Base-by-base conservation (phyloP, 106 monocot genomes). In the Dendrobium huoshanense region DNA sequence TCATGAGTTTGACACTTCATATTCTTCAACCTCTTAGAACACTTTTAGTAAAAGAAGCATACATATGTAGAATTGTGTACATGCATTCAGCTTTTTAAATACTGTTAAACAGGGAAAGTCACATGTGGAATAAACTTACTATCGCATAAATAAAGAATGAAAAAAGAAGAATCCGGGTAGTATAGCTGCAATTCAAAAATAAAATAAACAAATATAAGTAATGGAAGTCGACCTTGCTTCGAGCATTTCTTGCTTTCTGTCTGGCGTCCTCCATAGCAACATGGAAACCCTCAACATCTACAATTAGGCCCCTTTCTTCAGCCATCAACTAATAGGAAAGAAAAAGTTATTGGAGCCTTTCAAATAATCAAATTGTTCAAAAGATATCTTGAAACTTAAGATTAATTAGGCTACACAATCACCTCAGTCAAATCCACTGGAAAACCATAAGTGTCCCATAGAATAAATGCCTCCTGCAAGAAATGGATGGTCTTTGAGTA, bases 391-490 rank as follows among this genome's bases (percentile, higher is more conserved):
- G 20, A 78, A 74, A 49, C 25, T 79, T 25, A 47, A 16, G 79
- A 18, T 0, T 40, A 77, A 54, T 42, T 72, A 56, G 31, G 61
- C 7, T 24, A 33, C 37, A 44, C 37, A 25, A 42, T 77, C 77
- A 95, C 97, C 92, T 98, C 92, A 78, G 97, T 98, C 80, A 98
- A 86, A 88, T 98, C 97, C 72, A 98, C 54, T 79, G 97, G 97
- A 85, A 95, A 98, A 11, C 97, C 97, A 87, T 88, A 98, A 4
- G 94, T 98, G 75, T 94, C 94, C 97, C 97, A 98, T 44, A 98
- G 78, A 81, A 98, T 72, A 87, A 98, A 98, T 31, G 94, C 94
- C 75, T 91, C 97, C 97, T 98, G 92, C 75, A 90, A 80, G 27
- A 76, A 47, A 76, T 76, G 10, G 6, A 70, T 70, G 11, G 70